phyloP scores from a whole-genome alignment of 176 grass and related monocot genomes.

The Zoysia pacifica region DNA sequence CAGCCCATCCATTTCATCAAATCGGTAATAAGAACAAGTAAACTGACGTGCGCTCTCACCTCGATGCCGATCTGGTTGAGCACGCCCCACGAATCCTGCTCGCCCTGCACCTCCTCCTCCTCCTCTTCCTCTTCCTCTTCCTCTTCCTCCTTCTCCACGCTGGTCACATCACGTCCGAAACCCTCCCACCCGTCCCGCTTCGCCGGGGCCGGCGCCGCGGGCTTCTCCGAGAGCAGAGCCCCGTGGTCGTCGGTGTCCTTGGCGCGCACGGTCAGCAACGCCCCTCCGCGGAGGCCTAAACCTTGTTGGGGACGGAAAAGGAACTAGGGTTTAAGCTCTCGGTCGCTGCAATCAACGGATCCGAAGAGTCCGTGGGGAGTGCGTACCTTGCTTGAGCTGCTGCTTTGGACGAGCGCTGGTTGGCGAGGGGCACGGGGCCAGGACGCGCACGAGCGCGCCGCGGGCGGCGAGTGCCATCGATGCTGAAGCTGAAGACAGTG shows the following conservation, averaged over 20 bases:
- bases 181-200: slow-evolving; percentile 35
- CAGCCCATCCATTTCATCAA: slow-evolving; percentile 16
- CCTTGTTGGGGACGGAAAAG: background rate
- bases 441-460: slow-evolving; percentile 43
- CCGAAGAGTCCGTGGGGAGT: background rate
- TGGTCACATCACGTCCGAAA: slow-evolving; percentile 25
- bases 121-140: background rate
- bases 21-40: slow-evolving; percentile 17
- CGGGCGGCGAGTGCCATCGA: slow-evolving; percentile 26
- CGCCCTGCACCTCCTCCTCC: slow-evolving; percentile 23
- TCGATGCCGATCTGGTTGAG: slow-evolving; percentile 45
- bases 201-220: background rate
- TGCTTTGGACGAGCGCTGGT: background rate
- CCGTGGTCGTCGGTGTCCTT: slow-evolving; percentile 40
- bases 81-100: slow-evolving; percentile 34
- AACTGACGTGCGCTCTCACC: slow-evolving; percentile 23
- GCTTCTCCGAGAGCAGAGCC: slow-evolving; percentile 37
- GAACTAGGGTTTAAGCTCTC: slow-evolving; percentile 52
- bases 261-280: slow-evolving; percentile 25
- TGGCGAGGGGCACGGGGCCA: slow-evolving; percentile 14
- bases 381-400: slow-evolving; percentile 38
- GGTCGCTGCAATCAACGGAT: background rate
- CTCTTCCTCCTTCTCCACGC: background rate
- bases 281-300: slow-evolving; percentile 35
- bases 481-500: background rate